These are phyloP conservation scores for Nicotiana undulata DNA, from an alignment of 257 asterid genomes.

Conservation along the genomic window DNA sequence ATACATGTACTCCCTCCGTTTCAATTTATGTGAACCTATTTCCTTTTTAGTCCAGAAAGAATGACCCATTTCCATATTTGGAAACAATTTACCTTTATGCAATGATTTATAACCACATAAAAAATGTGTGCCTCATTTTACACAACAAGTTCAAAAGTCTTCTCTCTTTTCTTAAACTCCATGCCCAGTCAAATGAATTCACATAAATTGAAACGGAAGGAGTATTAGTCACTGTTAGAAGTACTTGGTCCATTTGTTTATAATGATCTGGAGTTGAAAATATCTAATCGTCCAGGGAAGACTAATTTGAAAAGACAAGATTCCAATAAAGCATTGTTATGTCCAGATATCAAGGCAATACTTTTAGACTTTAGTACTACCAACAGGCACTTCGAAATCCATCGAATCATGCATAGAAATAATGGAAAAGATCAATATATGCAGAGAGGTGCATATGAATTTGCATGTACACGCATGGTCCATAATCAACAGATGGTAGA, in stretches of 20 bases:
- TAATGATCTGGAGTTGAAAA: background rate
- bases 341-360: background rate
- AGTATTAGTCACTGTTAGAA: background rate
- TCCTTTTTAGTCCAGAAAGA: too few relatives aligned
- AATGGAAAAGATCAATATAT: background rate
- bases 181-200: too few relatives aligned
- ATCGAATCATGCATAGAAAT: background rate
- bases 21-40: too few relatives aligned
- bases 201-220: too few relatives aligned
- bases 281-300: background rate
- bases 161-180: too few relatives aligned
- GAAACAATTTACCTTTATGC: too few relatives aligned
- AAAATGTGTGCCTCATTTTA: too few relatives aligned
- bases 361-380: background rate
- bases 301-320: background rate
- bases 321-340: background rate
- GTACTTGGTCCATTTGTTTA: background rate
- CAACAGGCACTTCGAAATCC: background rate
- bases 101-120: too few relatives aligned
- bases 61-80: too few relatives aligned
- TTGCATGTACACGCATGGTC: background rate
- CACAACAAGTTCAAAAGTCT: too few relatives aligned
- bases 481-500: background rate
- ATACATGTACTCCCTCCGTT: too few relatives aligned
- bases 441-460: background rate